phyloP scores from a whole-genome alignment of 495 filamentous ascomycete species.

The Penicillium bovifimosum region DNA sequence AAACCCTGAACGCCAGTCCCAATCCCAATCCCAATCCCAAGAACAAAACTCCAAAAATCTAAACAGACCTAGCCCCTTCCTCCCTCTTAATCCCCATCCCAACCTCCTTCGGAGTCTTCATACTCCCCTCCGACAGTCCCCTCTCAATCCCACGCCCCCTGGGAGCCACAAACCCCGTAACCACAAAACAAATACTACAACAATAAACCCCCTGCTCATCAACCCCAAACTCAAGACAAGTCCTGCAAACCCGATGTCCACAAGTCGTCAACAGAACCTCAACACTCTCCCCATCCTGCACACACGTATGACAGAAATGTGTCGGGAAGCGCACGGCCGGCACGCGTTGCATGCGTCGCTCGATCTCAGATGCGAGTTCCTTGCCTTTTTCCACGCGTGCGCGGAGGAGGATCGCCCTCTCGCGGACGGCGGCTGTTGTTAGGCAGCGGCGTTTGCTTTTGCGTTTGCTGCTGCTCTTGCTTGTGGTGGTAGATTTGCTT shows the following conservation, averaged over 20 bases:
- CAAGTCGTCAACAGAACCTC: slow-evolving; percentile 23
- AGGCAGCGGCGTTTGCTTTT: no score
- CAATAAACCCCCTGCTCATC: slow-evolving; percentile 15
- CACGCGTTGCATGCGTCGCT: slow-evolving; percentile 15
- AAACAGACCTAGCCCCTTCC: not conserved
- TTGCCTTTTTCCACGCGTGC: slow-evolving; percentile 27
- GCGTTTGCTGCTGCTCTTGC: no score
- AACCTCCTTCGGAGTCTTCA: not conserved
- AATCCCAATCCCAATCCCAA: not conserved
- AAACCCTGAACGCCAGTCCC: not conserved
- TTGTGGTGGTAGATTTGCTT: no score
- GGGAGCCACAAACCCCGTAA: slow-evolving; percentile 12
- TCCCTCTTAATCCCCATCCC: not conserved
- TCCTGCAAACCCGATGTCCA: slow-evolving; percentile 23
- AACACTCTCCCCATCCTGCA: slow-evolving; percentile 11
- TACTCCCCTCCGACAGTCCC: not conserved
- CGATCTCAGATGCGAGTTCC: slow-evolving; percentile 23
- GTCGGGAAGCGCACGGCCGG: slow-evolving; percentile 14
- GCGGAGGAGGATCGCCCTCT: slow-evolving; percentile 14
- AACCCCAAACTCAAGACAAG: slow-evolving; percentile 20
- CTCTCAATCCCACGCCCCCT: not conserved
- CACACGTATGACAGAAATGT: slow-evolving; percentile 27
- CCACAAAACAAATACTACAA: slow-evolving; percentile 24
- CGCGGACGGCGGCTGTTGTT: slow-evolving; percentile 2
- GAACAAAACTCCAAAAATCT: not conserved